Conservation (phyloP, 768 basidiomycete species). For the Lentinus tigrinus region DNA sequence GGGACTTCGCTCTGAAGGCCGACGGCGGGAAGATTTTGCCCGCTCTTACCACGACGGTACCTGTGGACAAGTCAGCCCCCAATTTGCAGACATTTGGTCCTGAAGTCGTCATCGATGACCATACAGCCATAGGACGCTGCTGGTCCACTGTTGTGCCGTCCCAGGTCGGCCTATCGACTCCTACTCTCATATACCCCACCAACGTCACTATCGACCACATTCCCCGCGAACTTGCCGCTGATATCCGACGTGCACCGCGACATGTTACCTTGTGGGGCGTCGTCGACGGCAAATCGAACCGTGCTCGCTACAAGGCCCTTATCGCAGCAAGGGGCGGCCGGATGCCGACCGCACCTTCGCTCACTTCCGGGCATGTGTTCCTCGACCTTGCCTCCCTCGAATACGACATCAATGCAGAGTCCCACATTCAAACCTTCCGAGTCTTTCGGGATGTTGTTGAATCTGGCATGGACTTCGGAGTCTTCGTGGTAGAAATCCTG, state of each 20-base stretch:
- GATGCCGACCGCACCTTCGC: background rate
- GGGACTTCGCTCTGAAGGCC: background rate
- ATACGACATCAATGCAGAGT: background rate
- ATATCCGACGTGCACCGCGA: background rate
- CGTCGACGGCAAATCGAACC: background rate
- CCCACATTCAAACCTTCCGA: background rate
- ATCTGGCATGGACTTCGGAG: background rate
- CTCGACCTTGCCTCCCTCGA: background rate
- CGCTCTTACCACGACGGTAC: background rate
- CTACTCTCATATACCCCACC: background rate
- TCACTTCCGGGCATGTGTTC: background rate
- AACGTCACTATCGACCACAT: conserved; percentile 5
- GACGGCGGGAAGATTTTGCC: background rate
- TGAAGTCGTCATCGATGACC: background rate
- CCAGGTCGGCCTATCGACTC: background rate
- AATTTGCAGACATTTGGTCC: background rate
- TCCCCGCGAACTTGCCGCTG: background rate
- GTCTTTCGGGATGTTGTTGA: background rate
- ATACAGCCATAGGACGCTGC: background rate
- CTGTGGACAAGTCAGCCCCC: background rate
- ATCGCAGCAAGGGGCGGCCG: background rate
- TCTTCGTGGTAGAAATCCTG: background rate
- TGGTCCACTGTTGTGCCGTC: background rate
- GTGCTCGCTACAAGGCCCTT: background rate
- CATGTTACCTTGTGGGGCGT: background rate